Evolutionary conservation across 164 flowering plant genomes (phyloP).

Genomic region (Macadamia tetraphylla): DNA sequence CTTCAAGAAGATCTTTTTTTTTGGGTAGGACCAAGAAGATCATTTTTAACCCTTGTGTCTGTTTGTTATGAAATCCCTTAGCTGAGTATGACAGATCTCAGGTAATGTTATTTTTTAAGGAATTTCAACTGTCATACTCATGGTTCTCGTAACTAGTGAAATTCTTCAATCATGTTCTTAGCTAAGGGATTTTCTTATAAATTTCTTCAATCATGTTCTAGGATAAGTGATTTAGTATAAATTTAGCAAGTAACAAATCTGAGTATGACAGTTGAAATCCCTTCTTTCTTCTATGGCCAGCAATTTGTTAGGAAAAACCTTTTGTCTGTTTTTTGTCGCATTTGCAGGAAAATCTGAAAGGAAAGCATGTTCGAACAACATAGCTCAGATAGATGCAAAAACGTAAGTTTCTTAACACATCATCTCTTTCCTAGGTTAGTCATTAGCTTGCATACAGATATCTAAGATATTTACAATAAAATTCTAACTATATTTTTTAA

Average conservation of each 20-base stretch:
- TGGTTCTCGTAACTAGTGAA: too few relatives aligned
- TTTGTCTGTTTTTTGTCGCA: not conserved
- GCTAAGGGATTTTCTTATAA: not conserved
- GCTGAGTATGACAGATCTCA: not conserved
- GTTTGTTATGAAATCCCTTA: too few relatives aligned
- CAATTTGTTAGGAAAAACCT: too few relatives aligned
- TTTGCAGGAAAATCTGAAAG: slow-evolving; percentile 51
- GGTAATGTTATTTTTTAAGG: not conserved
- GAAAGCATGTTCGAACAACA: slow-evolving; percentile 22
- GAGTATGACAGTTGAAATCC: not conserved
- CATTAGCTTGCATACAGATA: not conserved
- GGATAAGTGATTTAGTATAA: too few relatives aligned
- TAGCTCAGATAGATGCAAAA: slow-evolving; percentile 37
- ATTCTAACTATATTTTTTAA: not conserved
- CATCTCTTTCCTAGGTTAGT: not conserved
- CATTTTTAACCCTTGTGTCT: too few relatives aligned
- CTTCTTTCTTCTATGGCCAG: too few relatives aligned
- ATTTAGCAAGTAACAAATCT: not conserved
- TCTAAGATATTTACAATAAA: not conserved
- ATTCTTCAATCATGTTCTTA: not conserved
- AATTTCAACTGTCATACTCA: not conserved
- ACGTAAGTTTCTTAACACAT: slow-evolving; percentile 28
- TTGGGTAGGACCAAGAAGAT: too few relatives aligned
- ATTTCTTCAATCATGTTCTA: too few relatives aligned
- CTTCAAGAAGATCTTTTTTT: too few relatives aligned